phyloP scores from a whole-genome alignment of 345 rosid species.

The Syzygium grande region DNA sequence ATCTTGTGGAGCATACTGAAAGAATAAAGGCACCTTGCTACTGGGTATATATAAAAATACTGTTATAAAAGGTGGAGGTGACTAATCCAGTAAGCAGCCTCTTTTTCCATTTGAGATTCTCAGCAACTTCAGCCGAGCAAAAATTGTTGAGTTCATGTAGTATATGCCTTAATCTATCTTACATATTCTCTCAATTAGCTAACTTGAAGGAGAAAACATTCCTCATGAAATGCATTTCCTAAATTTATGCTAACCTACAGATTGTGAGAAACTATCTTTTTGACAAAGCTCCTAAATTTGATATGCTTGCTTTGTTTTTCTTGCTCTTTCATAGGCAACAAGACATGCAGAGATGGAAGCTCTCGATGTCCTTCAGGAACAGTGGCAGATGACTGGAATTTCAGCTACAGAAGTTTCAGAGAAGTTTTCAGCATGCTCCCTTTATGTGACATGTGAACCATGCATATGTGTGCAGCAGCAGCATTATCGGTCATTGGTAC shows the following conservation, averaged over 20 bases:
- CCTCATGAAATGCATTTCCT: neutral
- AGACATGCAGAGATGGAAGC: neutral
- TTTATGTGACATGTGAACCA: neutral
- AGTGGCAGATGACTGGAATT: neutral
- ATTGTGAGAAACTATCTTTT: neutral
- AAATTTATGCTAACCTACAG: neutral
- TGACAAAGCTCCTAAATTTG: neutral
- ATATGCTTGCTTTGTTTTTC: neutral
- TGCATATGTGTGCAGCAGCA: neutral
- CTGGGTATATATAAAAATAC: too few species aligned
- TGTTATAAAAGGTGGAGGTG: too few species aligned
- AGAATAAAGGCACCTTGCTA: too few species aligned
- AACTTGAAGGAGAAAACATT: neutral
- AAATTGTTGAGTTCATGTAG: neutral
- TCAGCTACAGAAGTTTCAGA: neutral
- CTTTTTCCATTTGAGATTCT: too few species aligned
- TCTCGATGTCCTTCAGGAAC: too few species aligned
- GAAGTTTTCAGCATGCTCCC: neutral
- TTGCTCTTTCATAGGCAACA: neutral
- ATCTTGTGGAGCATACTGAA: too few species aligned
- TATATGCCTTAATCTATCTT: neutral
- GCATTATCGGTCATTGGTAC: neutral
- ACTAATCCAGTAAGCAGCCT: too few species aligned
- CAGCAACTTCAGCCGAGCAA: too few species aligned
- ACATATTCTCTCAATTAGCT: too few species aligned